Conservation (phyloP, 1,284 basidiomycete genomes). For the Singerocomus inundabilis region DNA sequence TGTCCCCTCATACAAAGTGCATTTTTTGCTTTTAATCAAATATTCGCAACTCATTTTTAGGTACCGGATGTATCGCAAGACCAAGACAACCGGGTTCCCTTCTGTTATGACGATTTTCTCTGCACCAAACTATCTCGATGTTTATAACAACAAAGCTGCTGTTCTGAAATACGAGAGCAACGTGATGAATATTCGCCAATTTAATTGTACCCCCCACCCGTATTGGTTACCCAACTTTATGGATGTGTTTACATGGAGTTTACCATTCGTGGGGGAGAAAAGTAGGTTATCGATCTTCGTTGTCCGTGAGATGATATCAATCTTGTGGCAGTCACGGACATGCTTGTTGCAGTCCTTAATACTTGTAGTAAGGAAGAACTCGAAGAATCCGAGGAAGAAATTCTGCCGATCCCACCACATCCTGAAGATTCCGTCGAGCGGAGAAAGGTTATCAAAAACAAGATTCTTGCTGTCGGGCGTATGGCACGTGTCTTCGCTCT, state of each 20-base stretch:
- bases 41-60: constrained; percentile 37
- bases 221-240: constrained; percentile 96
- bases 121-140: constrained; percentile 93
- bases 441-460: constrained; percentile 90
- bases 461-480: constrained; percentile 96
- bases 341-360: constrained; percentile 93
- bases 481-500: constrained; percentile 97
- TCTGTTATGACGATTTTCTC: constrained; percentile 98
- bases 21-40: background rate
- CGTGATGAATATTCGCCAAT: constrained; percentile 94
- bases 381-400: constrained; percentile 75
- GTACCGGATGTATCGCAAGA: constrained; percentile 97
- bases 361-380: constrained; percentile 94
- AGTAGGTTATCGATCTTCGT: constrained; percentile 50
- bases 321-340: constrained; percentile 75
- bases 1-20: constrained; percentile 22
- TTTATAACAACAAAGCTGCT: constrained; percentile 96
- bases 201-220: constrained; percentile 94
- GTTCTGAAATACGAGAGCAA: constrained; percentile 97
- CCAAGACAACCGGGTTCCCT: constrained; percentile 88
- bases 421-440: constrained; percentile 68
- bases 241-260: constrained; percentile 91
- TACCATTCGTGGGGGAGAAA: constrained; percentile 93
- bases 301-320: background rate
- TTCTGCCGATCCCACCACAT: constrained; percentile 34